Evolutionary conservation across 495 filamentous ascomycete species (phyloP), one percentile per base, ranked within the genome.

Genomic region (Entonaema liquescens): DNA sequence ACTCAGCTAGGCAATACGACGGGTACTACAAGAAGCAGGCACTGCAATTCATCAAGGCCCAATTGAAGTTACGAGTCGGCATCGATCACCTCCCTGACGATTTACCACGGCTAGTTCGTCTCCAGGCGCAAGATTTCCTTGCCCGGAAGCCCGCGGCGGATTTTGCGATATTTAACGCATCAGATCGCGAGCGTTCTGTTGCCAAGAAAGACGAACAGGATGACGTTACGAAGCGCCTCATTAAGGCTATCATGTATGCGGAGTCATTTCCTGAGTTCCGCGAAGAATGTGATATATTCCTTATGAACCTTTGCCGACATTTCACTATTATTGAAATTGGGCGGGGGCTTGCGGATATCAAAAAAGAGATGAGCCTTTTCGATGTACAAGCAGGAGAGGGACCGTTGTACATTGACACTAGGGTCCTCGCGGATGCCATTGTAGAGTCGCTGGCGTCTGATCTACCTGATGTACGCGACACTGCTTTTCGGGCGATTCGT

Each of bases 251-350:
- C 65, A 92, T 98, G 74, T 92, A 94, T 79, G 91, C 95, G 1
- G 88, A 89, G 31, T 96, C 93, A 0, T 79, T 98, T 11, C 87
- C 91, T 0, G 93, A 95, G 40, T 89, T 97, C 68, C 85, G 90
- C 62, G 83, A 86, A 11, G 87, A 92, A 49, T 93, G 94, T 1
- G 88, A 85, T 28, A 72, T 86, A 2, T 88, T 98, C 58, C 83
- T 97, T 13, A 83, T 88, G 8, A 91, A 96, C 76, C 79, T 98
- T 2, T 94, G 91, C 72, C 89, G 90, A 21, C 96, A 99, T 78
- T 94, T 98, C 66, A 91, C 93, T 1, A 85, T 99, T 53, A 81
- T 98, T n/a, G 96, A 99, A 79, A 81, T 98, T 7, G 94, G 93
- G 47, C 87, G 88, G 57, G 88, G 92, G 13, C 83, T 98, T 49